Conservation (phyloP, 139 green algal genomes). For the Chlorokybus atmophyticus region DNA sequence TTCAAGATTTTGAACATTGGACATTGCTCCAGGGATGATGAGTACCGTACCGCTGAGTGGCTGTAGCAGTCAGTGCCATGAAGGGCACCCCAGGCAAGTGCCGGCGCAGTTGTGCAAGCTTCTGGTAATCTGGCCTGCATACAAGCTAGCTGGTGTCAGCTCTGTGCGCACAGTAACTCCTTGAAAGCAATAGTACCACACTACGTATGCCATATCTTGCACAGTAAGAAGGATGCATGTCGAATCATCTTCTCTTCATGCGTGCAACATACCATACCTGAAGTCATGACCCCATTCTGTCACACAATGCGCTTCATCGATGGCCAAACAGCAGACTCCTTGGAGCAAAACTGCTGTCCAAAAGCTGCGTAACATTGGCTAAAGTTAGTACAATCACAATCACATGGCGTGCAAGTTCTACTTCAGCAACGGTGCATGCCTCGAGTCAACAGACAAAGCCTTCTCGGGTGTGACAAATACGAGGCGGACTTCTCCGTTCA, state of each 20-base stretch:
- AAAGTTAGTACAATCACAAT: neutral
- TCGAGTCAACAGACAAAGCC: conserved; percentile 5
- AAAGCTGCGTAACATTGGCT: neutral
- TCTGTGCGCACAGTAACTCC: no score
- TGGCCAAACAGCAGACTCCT: conserved; percentile 20
- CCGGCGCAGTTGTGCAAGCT: conserved; percentile 34
- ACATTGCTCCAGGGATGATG: no score
- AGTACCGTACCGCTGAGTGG: conserved; percentile 25
- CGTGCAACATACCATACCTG: conserved; percentile 11
- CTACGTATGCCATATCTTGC: no score
- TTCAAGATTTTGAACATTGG: no score
- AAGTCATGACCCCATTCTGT: conserved; percentile 91
- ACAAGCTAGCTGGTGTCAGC: no score
- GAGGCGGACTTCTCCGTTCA: conserved; percentile 18
- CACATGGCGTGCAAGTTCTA: neutral
- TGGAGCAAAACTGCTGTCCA: neutral
- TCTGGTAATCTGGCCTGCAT: conserved; percentile 44
- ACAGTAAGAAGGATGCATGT: no score
- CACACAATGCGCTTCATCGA: conserved; percentile 97
- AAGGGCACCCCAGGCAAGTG: conserved; percentile 36
- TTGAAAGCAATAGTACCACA: no score
- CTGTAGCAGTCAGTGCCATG: conserved; percentile 56
- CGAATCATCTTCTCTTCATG: no score
- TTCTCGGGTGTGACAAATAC: conserved; percentile 36
- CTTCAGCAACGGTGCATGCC: neutral